Evolutionary conservation across 306 rosid species (phyloP).

Genomic region (Trifolium fragiferum): DNA sequence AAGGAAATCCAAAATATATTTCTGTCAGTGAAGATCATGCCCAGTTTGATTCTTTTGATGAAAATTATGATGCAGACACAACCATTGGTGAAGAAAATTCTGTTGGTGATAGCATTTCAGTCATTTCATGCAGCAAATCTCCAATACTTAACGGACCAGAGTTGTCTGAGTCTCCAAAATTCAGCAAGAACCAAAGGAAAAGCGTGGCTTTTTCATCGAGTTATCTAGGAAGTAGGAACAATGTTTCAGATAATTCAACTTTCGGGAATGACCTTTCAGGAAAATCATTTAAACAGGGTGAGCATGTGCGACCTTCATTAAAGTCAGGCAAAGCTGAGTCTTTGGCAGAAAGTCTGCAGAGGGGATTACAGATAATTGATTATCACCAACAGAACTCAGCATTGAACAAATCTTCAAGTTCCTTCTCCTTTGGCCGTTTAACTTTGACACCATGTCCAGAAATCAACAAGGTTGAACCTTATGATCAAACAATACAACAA

Average conservation of each 20-base stretch:
- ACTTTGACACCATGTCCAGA: constrained; percentile 67
- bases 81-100: constrained; percentile 2
- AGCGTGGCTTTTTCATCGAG: constrained; percentile 62
- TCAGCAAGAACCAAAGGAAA: constrained; percentile 72
- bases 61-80: constrained; percentile 55
- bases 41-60: constrained; percentile 59
- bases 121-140: constrained; percentile 57
- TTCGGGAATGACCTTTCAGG: constrained; percentile 52
- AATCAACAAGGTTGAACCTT: constrained; percentile 52
- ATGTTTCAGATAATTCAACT: constrained; percentile 62
- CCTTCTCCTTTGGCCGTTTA: constrained; percentile 91
- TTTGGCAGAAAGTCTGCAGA: constrained; percentile 92
- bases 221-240: constrained; percentile 57
- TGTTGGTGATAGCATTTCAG: constrained; percentile 53
- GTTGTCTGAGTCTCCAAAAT: constrained; percentile 88
- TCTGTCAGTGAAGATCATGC: constrained; percentile 53
- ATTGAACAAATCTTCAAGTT: constrained; percentile 70
- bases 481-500: constrained; percentile 51
- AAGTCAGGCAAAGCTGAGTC: constrained; percentile 71
- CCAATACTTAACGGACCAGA: constrained; percentile 77
- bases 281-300: constrained; percentile 53
- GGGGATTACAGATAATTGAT: constrained; percentile 85
- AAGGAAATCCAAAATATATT: constrained; percentile 49
- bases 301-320: constrained; percentile 57
- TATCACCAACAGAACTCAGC: constrained; percentile 76